Conservation (phyloP, 371 early-diverging fungal genomes). For the Saksenaea oblongispora region DNA sequence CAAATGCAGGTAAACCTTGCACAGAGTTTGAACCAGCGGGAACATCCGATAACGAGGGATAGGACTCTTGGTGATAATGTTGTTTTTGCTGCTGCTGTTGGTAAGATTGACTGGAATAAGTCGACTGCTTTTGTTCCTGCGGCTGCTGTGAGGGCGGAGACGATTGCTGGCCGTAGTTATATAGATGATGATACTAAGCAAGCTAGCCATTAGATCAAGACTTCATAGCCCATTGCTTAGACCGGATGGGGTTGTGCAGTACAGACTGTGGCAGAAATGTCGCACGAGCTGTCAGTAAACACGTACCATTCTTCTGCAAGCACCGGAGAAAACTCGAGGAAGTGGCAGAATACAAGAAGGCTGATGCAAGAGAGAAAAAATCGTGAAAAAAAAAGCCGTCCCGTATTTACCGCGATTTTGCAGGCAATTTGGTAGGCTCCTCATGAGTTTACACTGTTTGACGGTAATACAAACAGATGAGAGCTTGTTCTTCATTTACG, state of each 20-base stretch:
- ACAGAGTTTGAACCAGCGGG: neutral
- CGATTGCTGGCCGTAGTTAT: slow-evolving; percentile 3
- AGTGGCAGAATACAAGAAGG: slow-evolving; percentile 1
- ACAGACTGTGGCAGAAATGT: slow-evolving; percentile 2
- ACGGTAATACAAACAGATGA: no score
- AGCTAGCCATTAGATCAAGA: neutral
- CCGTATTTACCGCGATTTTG: no score
- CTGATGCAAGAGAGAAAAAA: neutral
- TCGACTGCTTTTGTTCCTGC: neutral
- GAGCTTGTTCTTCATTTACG: no score
- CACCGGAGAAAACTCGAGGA: slow-evolving; percentile 1
- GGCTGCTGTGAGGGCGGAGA: neutral
- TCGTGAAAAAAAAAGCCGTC: no score
- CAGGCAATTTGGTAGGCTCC: no score
- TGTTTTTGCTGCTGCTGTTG: neutral
- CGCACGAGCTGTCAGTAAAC: slow-evolving; percentile 1
- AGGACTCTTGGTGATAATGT: neutral
- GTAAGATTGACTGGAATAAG: neutral
- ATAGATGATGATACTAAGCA: slow-evolving; percentile 4
- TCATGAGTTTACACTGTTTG: no score
- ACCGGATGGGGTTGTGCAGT: slow-evolving; percentile 4
- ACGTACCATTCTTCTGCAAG: slow-evolving; percentile 5
- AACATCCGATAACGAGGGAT: slow-evolving; percentile 2
- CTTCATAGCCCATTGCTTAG: neutral
- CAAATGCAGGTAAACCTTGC: slow-evolving; percentile 1